Percentiles rank a stretch among this genome's conserved stretches.
Conservation (phyloP, 257 asterid species). For the Gynochthodes officinalis region DNA sequence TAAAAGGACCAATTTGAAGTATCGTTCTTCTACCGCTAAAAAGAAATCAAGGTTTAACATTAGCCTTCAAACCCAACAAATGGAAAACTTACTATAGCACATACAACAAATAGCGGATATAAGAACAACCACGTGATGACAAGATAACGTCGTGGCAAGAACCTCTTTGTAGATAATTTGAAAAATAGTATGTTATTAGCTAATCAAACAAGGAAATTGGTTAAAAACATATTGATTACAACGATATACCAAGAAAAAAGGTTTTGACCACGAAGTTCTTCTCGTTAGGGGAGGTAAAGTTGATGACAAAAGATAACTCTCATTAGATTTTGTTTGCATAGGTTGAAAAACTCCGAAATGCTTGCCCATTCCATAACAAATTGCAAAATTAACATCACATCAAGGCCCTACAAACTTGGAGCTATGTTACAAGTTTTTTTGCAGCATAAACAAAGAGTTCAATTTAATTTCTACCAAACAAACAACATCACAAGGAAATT, state of each 20-base stretch:
- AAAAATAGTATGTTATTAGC: not conserved
- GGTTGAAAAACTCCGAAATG: not conserved
- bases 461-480: not conserved
- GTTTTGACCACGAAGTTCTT: not conserved
- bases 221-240: not conserved
- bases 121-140: not conserved
- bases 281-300: not conserved
- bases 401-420: not conserved
- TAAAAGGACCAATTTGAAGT: conserved; percentile 70
- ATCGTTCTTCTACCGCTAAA: conserved; percentile 55
- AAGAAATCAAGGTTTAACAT: conserved; percentile 12
- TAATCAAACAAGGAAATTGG: not conserved
- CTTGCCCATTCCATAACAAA: not conserved
- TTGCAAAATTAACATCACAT: not conserved
- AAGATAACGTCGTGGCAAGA: not conserved
- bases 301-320: too few species aligned
- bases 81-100: not conserved
- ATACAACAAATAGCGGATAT: not conserved
- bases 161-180: not conserved
- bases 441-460: not conserved
- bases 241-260: not conserved
- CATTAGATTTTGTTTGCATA: not conserved
- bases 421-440: not conserved
- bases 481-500: not conserved
- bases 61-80: not conserved